phyloP scores from a whole-genome alignment of 441 rosid species.

The Corymbia citriodora region DNA sequence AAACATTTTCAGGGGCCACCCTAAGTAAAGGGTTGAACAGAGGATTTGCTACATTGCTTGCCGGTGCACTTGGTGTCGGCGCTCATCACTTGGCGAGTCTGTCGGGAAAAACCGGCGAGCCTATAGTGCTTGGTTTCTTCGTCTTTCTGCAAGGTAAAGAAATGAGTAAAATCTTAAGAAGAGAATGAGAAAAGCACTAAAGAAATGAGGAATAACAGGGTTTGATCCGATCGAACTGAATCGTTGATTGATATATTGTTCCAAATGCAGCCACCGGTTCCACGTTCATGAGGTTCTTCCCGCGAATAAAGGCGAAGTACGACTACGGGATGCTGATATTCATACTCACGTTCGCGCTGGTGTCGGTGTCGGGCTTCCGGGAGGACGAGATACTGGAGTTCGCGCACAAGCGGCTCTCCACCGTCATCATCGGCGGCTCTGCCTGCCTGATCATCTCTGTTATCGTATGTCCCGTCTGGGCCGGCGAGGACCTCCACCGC shows the following conservation, averaged over 20 bases:
- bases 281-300: conserved; percentile 66
- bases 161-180: neutral
- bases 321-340: conserved; percentile 67
- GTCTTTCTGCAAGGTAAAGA: conserved; percentile 56
- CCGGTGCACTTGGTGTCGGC: conserved; percentile 58
- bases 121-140: conserved; percentile 42
- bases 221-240: neutral
- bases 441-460: conserved; percentile 40
- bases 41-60: conserved; percentile 57
- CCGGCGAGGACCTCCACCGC: conserved; percentile 75
- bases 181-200: neutral
- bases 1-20: conserved; percentile 50
- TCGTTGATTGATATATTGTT: neutral
- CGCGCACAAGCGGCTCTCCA: conserved; percentile 49
- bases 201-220: neutral
- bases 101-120: conserved; percentile 51
- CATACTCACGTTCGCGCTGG: conserved; percentile 60
- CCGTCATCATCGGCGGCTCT: conserved; percentile 54
- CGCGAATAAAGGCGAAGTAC: conserved; percentile 59
- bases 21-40: conserved; percentile 66
- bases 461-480: conserved; percentile 82
- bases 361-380: conserved; percentile 61
- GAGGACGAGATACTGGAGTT: conserved; percentile 42
- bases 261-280: conserved; percentile 39
- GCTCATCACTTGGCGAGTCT: conserved; percentile 51